Conservation (phyloP, 257 asterid genomes). For the Leptodermis oblonga region DNA sequence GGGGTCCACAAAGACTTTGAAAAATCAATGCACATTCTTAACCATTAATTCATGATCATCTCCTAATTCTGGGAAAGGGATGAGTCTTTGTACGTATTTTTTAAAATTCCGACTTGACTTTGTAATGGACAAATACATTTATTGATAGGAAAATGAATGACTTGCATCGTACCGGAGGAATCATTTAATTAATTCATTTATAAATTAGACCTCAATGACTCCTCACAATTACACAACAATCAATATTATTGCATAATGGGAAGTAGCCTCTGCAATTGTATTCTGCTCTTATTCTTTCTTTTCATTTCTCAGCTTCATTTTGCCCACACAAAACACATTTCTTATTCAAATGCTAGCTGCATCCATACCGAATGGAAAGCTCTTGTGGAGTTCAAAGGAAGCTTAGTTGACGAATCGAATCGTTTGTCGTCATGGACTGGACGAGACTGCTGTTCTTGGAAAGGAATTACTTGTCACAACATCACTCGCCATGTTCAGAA, state of each 20-base stretch:
- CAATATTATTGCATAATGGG: background rate
- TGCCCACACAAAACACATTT: background rate
- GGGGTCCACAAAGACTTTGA: too few relatives aligned
- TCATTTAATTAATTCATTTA: too few relatives aligned
- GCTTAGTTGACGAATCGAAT: background rate
- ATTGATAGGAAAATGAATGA: too few relatives aligned
- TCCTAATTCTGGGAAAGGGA: too few relatives aligned
- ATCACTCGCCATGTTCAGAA: conserved; percentile 14
- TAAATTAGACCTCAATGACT: too few relatives aligned
- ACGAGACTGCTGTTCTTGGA: background rate
- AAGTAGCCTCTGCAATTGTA: background rate
- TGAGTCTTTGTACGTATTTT: too few relatives aligned
- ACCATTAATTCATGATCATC: too few relatives aligned
- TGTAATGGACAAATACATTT: too few relatives aligned
- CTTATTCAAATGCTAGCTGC: background rate
- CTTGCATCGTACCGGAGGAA: too few relatives aligned
- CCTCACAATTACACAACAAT: too few relatives aligned
- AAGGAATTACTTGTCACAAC: conserved; percentile 12
- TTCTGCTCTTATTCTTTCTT: background rate
- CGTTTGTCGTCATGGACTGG: conserved; percentile 1
- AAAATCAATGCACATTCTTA: too few relatives aligned
- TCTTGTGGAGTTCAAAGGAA: background rate
- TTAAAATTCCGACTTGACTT: too few relatives aligned
- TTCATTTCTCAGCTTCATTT: background rate
- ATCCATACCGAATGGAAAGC: background rate